Evolutionary conservation across 2,329 filamentous ascomycete genomes (phyloP).

Genomic region (Venturia nashicola): DNA sequence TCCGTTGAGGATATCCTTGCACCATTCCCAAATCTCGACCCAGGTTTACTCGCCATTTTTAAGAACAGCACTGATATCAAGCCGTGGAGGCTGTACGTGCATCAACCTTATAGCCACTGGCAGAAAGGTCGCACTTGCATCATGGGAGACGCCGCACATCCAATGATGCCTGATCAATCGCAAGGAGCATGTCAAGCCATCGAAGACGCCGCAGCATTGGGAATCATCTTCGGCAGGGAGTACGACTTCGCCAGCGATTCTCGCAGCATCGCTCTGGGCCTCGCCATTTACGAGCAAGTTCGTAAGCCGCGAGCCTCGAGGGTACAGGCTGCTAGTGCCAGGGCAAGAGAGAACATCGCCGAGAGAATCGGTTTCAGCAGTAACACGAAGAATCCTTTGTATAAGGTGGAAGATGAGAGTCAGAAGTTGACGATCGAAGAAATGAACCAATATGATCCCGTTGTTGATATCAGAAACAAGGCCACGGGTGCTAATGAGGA

Average conservation of each 20-base stretch:
- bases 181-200: conserved; percentile 60
- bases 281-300: conserved; percentile 24
- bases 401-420: conserved; percentile 46
- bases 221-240: conserved; percentile 44
- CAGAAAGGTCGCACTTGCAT: conserved; percentile 41
- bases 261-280: conserved; percentile 20
- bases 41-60: conserved; percentile 44
- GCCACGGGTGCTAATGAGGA: not conserved
- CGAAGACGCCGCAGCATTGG: conserved; percentile 51
- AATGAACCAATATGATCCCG: conserved; percentile 47
- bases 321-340: conserved; percentile 25
- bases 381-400: conserved; percentile 37
- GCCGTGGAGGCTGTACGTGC: conserved; percentile 55
- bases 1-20: conserved; percentile 47
- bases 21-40: conserved; percentile 48
- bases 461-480: not conserved
- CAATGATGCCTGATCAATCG: conserved; percentile 59
- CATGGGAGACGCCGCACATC: conserved; percentile 55
- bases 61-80: conserved; percentile 49
- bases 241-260: conserved; percentile 22
- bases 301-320: conserved; percentile 25
- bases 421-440: conserved; percentile 56
- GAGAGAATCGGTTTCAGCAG: conserved; percentile 44
- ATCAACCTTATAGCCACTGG: conserved; percentile 49
- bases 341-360: conserved; percentile 26